Evolutionary conservation across 106 monocot species (phyloP), one percentile per base, ranked within the genome.

Genomic region (Amphibolis antarctica): DNA sequence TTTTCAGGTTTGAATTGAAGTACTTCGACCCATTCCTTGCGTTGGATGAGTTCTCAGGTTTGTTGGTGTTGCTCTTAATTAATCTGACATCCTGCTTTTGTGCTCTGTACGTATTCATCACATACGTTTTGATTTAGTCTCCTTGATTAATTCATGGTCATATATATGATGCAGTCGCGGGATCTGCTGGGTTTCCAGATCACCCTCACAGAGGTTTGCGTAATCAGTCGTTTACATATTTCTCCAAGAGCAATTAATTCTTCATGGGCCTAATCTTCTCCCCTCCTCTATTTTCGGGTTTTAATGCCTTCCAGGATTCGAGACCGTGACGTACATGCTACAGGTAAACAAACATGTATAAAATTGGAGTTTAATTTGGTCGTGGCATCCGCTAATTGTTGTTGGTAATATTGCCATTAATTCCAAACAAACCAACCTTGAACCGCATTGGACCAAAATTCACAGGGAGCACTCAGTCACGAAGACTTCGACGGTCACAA

Each of bases 261-360:
- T 49, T 49, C 13, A 14, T 49, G n/a, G 13, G 49, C 12, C 29
- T 5, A 28, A 23, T 45, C 22, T 18, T 44, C 24, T 55, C 4
- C 36, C 54, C 4, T 55, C 10, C 24, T n/a, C n/a, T 25, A 11
- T 17, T 68, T 28, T 22, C n/a, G n/a, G n/a, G 6, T 73, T 68
- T 68, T 28, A n/a, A n/a, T n/a, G n/a, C 15, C 9, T 73, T 68
- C 19, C 76, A 88, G 88, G 90, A 11, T 86, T 91, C 67, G 91
- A 91, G 64, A 83, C 91, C 20, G 86, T 86, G 43, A 91, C 91
- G 1, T 91, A 91, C 66, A 83, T 86, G 80, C 76, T 91, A 44
- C 83, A 91, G 86, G 91, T 91, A 71, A 36, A 36, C 36, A 36
- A 36, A 36, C 2, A n/a, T n/a, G n/a, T n/a, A 36, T 36, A 36